Evolutionary conservation across 2,329 filamentous ascomycete species (phyloP).

Genomic region (Chalaropsis ovoidea): DNA sequence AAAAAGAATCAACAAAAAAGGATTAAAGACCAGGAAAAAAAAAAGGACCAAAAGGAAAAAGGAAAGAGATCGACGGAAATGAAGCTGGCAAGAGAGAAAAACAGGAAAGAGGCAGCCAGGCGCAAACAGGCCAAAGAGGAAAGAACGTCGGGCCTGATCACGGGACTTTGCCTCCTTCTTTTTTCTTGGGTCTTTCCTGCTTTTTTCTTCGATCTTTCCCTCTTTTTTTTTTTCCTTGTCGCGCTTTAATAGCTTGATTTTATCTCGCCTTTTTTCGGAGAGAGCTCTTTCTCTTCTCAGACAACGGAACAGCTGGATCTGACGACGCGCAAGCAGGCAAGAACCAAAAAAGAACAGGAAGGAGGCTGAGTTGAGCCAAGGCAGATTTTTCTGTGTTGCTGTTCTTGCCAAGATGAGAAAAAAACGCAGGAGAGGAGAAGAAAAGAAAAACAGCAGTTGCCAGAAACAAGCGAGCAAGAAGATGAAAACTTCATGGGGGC

Average conservation of each 20-base stretch:
- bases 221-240: background rate
- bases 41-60: background rate
- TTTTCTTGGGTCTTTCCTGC: background rate
- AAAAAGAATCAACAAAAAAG: background rate
- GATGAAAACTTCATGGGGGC: background rate
- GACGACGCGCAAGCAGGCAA: background rate
- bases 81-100: background rate
- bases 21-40: background rate
- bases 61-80: background rate
- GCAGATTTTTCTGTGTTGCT: background rate
- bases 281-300: background rate
- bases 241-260: constrained; percentile 4
- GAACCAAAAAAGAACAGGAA: background rate
- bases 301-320: background rate
- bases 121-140: background rate
- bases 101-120: background rate
- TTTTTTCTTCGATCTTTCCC: background rate
- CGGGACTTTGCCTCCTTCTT: background rate
- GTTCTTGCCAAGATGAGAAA: background rate
- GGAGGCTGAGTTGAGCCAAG: constrained; percentile 2
- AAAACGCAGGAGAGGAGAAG: background rate
- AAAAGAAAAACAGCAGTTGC: background rate
- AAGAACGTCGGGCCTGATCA: background rate
- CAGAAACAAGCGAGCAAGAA: background rate
- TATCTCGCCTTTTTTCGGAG: too few species aligned